Percentiles rank a stretch among this genome's conserved stretches.
These are phyloP conservation scores for Termitomyces sp. DNA, from an alignment of 768 basidiomycete species.

Conservation along the genomic window DNA sequence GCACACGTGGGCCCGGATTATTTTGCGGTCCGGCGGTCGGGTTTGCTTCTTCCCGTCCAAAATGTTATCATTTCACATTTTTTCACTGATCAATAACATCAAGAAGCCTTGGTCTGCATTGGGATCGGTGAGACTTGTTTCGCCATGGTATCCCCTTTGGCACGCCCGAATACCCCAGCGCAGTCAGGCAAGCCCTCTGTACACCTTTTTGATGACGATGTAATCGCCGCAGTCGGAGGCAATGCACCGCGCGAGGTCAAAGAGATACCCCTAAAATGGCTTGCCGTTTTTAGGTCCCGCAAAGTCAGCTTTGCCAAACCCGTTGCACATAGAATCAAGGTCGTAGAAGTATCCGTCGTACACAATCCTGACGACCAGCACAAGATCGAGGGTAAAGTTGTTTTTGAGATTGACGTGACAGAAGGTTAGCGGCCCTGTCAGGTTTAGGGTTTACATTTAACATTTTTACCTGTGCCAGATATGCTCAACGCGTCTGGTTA, in stretches of 20 bases:
- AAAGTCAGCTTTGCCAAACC: constrained; percentile 24
- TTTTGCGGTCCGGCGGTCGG: not conserved
- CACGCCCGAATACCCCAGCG: not conserved
- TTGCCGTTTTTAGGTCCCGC: constrained; percentile 23
- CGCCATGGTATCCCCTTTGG: not conserved
- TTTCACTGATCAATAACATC: not conserved
- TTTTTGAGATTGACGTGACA: constrained; percentile 36
- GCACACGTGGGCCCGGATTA: not conserved
- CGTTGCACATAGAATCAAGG: constrained; percentile 22
- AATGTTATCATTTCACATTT: not conserved
- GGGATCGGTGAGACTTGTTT: not conserved
- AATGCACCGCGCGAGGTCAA: constrained; percentile 31
- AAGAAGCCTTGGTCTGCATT: not conserved
- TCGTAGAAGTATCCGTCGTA: constrained; percentile 35
- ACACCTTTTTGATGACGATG: constrained; percentile 17
- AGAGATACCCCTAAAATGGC: constrained; percentile 32
- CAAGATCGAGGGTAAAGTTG: constrained; percentile 30
- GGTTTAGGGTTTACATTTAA: not conserved
- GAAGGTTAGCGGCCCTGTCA: constrained; percentile 27
- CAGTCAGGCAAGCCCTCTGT: constrained; percentile 4
- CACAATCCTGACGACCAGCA: constrained; percentile 27
- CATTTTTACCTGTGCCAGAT: constrained; percentile 23
- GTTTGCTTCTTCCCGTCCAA: constrained; percentile 1
- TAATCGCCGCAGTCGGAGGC: constrained; percentile 23
- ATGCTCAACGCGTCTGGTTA: constrained; percentile 33